Evolutionary conservation across 2,329 filamentous ascomycete species (phyloP).

Genomic region (Ophiostoma triangulosporum): DNA sequence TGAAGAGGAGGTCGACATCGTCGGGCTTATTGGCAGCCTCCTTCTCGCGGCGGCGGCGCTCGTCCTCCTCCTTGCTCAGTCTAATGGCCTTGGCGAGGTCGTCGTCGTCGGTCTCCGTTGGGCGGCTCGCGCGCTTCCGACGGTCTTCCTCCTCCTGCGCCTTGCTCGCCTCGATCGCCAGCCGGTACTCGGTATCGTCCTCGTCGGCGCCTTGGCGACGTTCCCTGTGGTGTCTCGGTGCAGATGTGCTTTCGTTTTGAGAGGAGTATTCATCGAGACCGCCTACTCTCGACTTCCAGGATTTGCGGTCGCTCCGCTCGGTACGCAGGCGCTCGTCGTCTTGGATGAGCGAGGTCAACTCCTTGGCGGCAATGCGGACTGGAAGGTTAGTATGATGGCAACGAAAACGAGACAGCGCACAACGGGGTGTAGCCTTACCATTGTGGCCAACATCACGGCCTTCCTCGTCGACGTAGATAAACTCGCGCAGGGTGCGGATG

Average conservation of each 20-base stretch:
- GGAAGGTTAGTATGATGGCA: too few species aligned
- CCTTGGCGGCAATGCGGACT: slow-evolving; percentile 95
- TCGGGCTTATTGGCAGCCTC: slow-evolving; percentile 20
- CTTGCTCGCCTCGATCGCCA: slow-evolving; percentile 92
- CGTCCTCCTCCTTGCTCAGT: slow-evolving; percentile 89
- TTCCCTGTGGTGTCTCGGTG: slow-evolving; percentile 27
- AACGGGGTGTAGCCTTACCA: slow-evolving; percentile 38
- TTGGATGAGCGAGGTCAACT: slow-evolving; percentile 79
- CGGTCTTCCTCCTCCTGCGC: slow-evolving; percentile 85
- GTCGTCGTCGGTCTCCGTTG: slow-evolving; percentile 53
- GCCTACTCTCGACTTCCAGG: slow-evolving; percentile 92
- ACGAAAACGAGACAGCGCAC: slow-evolving; percentile 17
- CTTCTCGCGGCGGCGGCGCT: slow-evolving; percentile 70
- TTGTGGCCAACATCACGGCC: slow-evolving; percentile 92
- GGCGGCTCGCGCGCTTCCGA: slow-evolving; percentile 53
- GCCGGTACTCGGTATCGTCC: slow-evolving; percentile 77
- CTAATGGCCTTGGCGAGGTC: slow-evolving; percentile 91
- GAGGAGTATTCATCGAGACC: slow-evolving; percentile 72
- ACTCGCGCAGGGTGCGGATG: slow-evolving; percentile 95
- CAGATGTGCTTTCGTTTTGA: slow-evolving; percentile 23
- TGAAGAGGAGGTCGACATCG: slow-evolving; percentile 59
- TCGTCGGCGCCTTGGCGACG: slow-evolving; percentile 50
- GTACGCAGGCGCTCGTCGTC: slow-evolving; percentile 86
- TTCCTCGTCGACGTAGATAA: slow-evolving; percentile 92
- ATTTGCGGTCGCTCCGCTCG: slow-evolving; percentile 81